Conservation (phyloP, 345 rosid species). For the Nasturtium officinale region DNA sequence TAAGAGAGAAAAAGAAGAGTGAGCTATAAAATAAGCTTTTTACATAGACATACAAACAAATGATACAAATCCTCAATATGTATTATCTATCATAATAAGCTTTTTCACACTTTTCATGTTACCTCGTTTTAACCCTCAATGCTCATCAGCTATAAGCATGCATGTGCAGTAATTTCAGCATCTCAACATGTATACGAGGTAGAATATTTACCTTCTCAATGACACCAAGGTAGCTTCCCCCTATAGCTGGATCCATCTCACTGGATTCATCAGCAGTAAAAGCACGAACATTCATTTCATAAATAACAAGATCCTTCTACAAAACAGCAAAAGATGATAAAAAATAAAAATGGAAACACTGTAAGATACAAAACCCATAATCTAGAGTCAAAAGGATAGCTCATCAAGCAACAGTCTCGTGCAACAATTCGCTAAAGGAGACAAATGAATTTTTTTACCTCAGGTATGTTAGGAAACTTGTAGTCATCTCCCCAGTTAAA, state of each 20-base stretch:
- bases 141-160: neutral
- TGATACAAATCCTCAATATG: neutral
- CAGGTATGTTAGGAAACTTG: constrained; percentile 72
- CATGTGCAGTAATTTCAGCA: neutral
- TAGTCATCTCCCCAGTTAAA: constrained; percentile 85
- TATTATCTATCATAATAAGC: neutral
- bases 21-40: constrained; percentile 29
- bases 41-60: constrained; percentile 22
- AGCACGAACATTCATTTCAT: constrained; percentile 98
- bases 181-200: neutral
- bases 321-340: too few relatives aligned
- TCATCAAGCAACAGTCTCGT: constrained; percentile 15
- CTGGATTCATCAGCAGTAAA: constrained; percentile 89
- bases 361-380: neutral
- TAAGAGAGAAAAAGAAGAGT: constrained; percentile 35
- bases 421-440: constrained; percentile 3
- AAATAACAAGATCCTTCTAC: constrained; percentile 91
- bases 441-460: constrained; percentile 52
- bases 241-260: constrained; percentile 60
- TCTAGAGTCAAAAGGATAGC: neutral
- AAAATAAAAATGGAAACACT: too few relatives aligned
- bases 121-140: neutral
- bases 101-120: neutral
- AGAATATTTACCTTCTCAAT: constrained; percentile 69
- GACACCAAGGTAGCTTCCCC: constrained; percentile 85